Percentiles rank a stretch among this genome's conserved stretches.
Evolutionary conservation across 2,329 filamentous ascomycete genomes (phyloP).

Genomic region (Westerdykella sp.): DNA sequence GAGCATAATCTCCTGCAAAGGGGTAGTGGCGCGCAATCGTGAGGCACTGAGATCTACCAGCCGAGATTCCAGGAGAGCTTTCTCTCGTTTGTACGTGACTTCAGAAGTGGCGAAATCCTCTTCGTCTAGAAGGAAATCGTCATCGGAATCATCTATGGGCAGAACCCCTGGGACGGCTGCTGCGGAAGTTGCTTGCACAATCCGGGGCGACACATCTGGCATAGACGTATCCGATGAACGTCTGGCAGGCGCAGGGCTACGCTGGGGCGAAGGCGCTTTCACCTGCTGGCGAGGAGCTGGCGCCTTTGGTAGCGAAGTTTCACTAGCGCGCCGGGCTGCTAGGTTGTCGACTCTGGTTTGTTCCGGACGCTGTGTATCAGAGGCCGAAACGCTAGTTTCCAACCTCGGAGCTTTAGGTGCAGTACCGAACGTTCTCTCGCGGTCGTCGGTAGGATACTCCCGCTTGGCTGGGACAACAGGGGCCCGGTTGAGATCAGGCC

Average conservation of each 20-base stretch:
- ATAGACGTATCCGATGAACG: slow-evolving; percentile 32
- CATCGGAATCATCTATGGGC: slow-evolving; percentile 40
- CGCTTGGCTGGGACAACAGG: slow-evolving; percentile 41
- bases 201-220: slow-evolving; percentile 26
- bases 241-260: slow-evolving; percentile 23
- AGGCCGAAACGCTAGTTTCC: slow-evolving; percentile 15
- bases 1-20: slow-evolving; percentile 40
- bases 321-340: slow-evolving; percentile 12
- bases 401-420: slow-evolving; percentile 31
- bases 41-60: slow-evolving; percentile 39
- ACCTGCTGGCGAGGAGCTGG: slow-evolving; percentile 19
- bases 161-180: slow-evolving; percentile 22
- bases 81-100: slow-evolving; percentile 43
- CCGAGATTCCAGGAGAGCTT: slow-evolving; percentile 39
- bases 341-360: slow-evolving; percentile 21
- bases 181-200: slow-evolving; percentile 18
- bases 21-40: slow-evolving; percentile 40
- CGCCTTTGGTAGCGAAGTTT: slow-evolving; percentile 14
- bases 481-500: slow-evolving; percentile 33
- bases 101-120: slow-evolving; percentile 42
- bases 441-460: slow-evolving; percentile 41
- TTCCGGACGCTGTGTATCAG: slow-evolving; percentile 16
- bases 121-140: slow-evolving; percentile 43
- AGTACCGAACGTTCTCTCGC: slow-evolving; percentile 29
- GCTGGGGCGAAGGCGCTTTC: slow-evolving; percentile 19